Percentiles rank a stretch among this genome's conserved stretches.
Conservation (phyloP, 2,329 filamentous ascomycete species). For the Verticillium tricorpus region DNA sequence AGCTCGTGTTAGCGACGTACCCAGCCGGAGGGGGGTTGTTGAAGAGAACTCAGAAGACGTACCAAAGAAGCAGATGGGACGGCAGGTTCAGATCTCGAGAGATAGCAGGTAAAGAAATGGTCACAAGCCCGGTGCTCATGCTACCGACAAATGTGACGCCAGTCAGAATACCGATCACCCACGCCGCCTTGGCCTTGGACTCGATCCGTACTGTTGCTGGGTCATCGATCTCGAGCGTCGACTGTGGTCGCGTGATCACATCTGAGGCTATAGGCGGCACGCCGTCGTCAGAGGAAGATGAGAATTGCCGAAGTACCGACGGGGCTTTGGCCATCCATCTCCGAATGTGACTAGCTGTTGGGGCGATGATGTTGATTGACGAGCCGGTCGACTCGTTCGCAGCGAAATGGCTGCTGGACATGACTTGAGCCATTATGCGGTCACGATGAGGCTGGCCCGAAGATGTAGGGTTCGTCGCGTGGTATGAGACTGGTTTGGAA, state of each 20-base stretch:
- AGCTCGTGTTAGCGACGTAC: neutral
- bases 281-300: neutral
- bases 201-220: neutral
- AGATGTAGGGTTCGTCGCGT: neutral
- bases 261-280: neutral
- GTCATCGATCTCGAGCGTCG: neutral
- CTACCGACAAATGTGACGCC: neutral
- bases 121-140: neutral
- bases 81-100: neutral
- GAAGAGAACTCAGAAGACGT: neutral
- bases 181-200: neutral
- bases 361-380: neutral
- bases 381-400: neutral
- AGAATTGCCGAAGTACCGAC: neutral
- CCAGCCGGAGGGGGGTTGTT: neutral
- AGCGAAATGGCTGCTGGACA: neutral
- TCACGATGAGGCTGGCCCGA: neutral
- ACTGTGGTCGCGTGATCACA: neutral
- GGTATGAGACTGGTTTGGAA: neutral
- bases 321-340: neutral
- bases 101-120: neutral
- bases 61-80: neutral
- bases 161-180: neutral
- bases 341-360: neutral
- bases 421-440: neutral